Percentiles rank a stretch among this genome's conserved stretches.
These are phyloP conservation scores for Juncus inflexus DNA, from an alignment of 176 grass and related monocot species.

Conservation along the genomic window DNA sequence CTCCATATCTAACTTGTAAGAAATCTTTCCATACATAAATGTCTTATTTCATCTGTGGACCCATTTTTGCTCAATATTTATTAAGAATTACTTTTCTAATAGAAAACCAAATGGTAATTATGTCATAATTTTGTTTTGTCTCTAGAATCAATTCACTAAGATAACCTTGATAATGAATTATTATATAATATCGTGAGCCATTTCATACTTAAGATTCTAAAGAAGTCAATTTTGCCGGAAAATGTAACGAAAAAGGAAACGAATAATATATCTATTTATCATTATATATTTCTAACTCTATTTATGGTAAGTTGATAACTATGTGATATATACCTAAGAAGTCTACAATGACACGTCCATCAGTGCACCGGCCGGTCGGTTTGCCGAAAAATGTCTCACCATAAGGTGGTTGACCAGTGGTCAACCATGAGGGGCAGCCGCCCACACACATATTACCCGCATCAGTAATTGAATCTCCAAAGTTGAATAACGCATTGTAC, in stretches of 20 bases:
- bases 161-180: too few relatives aligned
- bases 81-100: conserved; percentile 44
- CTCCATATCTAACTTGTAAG: too few relatives aligned
- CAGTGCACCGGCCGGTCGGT: conserved; percentile 70
- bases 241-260: not conserved
- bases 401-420: conserved; percentile 49
- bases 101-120: conserved; percentile 12
- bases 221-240: not conserved
- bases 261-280: not conserved
- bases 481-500: conserved; percentile 72
- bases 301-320: not conserved
- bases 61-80: conserved; percentile 57
- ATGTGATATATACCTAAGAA: conserved; percentile 45
- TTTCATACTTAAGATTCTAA: too few relatives aligned
- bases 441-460: conserved; percentile 61
- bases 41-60: conserved; percentile 7
- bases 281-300: not conserved
- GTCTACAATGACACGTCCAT: conserved; percentile 74
- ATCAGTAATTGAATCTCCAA: conserved; percentile 83
- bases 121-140: not conserved
- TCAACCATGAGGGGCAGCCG: conserved; percentile 58
- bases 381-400: conserved; percentile 72
- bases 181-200: not conserved
- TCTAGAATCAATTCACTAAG: not conserved
- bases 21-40: too few relatives aligned